Percentiles rank a stretch among this genome's conserved stretches.
These are phyloP conservation scores for Aspergillus persii DNA, from an alignment of 2,329 filamentous ascomycete genomes.

Conservation along the genomic window DNA sequence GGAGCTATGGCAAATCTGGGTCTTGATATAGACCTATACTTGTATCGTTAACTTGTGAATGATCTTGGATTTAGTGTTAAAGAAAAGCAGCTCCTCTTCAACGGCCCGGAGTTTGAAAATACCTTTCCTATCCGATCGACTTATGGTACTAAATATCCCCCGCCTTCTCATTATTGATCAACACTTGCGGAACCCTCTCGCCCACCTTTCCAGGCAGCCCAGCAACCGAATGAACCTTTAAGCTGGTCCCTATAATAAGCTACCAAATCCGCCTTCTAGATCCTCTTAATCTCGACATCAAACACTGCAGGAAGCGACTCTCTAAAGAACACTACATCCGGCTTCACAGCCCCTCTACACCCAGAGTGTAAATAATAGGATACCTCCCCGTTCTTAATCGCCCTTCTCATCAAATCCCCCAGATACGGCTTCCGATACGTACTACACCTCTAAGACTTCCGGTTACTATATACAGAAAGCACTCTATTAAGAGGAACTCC, in stretches of 20 bases:
- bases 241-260: constrained; percentile 76
- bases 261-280: constrained; percentile 63
- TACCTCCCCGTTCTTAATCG: constrained; percentile 63
- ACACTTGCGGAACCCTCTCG: constrained; percentile 63
- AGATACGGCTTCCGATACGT: constrained; percentile 70
- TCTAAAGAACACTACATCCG: constrained; percentile 84
- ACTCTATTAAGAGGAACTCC: constrained; percentile 73
- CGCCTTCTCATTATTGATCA: constrained; percentile 77
- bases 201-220: constrained; percentile 62
- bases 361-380: constrained; percentile 59
- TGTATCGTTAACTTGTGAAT: constrained; percentile 10
- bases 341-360: constrained; percentile 75
- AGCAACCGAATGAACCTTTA: constrained; percentile 79
- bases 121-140: constrained; percentile 43
- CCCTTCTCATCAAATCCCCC: constrained; percentile 64
- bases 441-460: constrained; percentile 78
- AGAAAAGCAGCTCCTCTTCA: not conserved
- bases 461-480: constrained; percentile 83
- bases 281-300: constrained; percentile 50
- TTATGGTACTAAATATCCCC: constrained; percentile 67
- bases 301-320: constrained; percentile 63
- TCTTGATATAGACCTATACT: constrained; percentile 3
- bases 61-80: constrained; percentile 5
- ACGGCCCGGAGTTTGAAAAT: not conserved
- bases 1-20: not conserved